Evolutionary conservation across 2,329 filamentous ascomycete genomes (phyloP).

Genomic region (Lomentospora prolificans): DNA sequence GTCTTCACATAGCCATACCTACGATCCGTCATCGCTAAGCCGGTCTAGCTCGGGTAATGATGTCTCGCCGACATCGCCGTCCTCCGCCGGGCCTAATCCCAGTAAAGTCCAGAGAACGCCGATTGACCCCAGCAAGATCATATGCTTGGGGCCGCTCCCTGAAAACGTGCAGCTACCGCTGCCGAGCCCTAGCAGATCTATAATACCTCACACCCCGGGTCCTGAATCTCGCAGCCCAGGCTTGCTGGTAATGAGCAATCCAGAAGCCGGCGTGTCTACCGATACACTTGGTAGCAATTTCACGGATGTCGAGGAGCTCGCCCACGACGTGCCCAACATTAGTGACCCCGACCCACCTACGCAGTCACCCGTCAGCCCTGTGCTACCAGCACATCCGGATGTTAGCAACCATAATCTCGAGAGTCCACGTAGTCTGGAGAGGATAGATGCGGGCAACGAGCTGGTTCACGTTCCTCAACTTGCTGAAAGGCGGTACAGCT

Average conservation of each 20-base stretch:
- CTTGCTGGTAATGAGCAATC: background rate
- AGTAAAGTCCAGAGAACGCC: constrained; percentile 31
- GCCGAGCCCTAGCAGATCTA: constrained; percentile 11
- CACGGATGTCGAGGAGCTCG: constrained; percentile 34
- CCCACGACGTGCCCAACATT: constrained; percentile 12
- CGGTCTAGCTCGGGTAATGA: constrained; percentile 19
- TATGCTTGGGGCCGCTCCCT: constrained; percentile 46
- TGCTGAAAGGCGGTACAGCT: constrained; percentile 40
- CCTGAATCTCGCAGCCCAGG: background rate
- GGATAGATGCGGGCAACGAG: constrained; percentile 34
- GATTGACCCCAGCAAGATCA: constrained; percentile 41
- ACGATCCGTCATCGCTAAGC: constrained; percentile 18
- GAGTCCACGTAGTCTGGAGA: constrained; percentile 23
- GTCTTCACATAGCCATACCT: constrained; percentile 10
- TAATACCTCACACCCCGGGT: constrained; percentile 12
- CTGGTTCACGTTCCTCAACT: constrained; percentile 42
- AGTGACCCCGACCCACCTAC: background rate
- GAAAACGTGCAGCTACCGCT: constrained; percentile 28
- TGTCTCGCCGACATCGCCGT: constrained; percentile 12
- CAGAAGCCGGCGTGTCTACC: constrained; percentile 15
- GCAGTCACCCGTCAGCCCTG: background rate
- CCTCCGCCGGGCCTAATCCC: background rate
- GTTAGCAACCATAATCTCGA: constrained; percentile 11
- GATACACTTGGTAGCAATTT: constrained; percentile 40
- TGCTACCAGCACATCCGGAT: background rate